Base-by-base conservation (phyloP, 2,329 filamentous ascomycete genomes). In the Exutisphaerella laricina region DNA sequence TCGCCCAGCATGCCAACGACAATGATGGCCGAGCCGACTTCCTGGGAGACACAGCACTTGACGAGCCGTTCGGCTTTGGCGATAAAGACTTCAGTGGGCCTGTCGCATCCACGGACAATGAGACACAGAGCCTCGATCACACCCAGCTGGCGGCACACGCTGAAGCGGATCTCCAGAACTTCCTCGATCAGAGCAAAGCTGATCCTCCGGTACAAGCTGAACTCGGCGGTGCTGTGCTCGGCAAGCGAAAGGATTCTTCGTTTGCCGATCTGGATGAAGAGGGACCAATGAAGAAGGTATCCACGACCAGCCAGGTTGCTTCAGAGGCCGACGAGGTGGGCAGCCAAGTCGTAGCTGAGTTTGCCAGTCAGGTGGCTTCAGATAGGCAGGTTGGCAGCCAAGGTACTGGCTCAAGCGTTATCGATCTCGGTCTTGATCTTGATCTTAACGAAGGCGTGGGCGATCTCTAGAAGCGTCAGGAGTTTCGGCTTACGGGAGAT, bases 241-340 rank as follows among this genome's bases (percentile, higher is more conserved):
- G 53, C 12, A 55, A 55, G 53, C 49, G 53, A 16, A 55, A 54
- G 46, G 41, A 37, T 16, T n/a, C n/a, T n/a, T n/a, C n/a, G n/a
- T n/a, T n/a, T n/a, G n/a, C n/a, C n/a, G n/a, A n/a, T n/a, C n/a
- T n/a, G n/a, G n/a, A n/a, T n/a, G n/a, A n/a, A n/a, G n/a, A n/a
- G n/a, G n/a, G n/a, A n/a, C n/a, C n/a, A n/a, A n/a, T n/a, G n/a
- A n/a, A n/a, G n/a, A n/a, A n/a, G n/a, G n/a, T n/a, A n/a, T n/a
- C n/a, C n/a, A n/a, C n/a, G n/a, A n/a, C n/a, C n/a, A n/a, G n/a
- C n/a, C n/a, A n/a, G n/a, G n/a, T n/a, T n/a, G n/a, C n/a, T n/a
- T n/a, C n/a, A n/a, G n/a, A n/a, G n/a, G n/a, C n/a, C n/a, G n/a
- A n/a, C n/a, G n/a, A n/a, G n/a, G n/a, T n/a, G n/a, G 30, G 30